Conservation (phyloP, 805 yeast genomes). For the Komagataella pseudopastoris region DNA sequence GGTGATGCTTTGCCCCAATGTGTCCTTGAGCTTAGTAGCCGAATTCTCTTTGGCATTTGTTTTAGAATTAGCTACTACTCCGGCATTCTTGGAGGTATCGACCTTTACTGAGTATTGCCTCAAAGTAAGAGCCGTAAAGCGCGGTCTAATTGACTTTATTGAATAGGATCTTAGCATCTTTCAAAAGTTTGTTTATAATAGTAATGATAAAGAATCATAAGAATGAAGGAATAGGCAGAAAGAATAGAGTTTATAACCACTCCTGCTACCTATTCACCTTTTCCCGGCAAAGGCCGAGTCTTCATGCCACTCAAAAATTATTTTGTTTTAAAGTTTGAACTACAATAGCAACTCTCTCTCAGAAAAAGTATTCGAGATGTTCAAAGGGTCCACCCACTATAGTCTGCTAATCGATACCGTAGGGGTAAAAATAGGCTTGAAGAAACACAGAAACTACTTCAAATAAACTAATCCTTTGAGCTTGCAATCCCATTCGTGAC, state of each 20-base stretch:
- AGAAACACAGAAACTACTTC: background rate
- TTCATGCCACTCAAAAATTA: background rate
- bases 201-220: too few species aligned
- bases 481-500: background rate
- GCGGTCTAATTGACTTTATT: background rate
- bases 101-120: background rate
- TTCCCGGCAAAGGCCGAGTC: background rate
- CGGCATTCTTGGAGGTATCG: background rate
- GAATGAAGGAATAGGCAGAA: background rate
- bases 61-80: background rate
- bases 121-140: background rate
- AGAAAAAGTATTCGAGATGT: background rate
- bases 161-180: background rate
- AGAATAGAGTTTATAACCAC: background rate
- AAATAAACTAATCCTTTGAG: background rate
- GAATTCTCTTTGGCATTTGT: background rate
- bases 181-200: too few species aligned
- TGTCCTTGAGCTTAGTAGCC: background rate
- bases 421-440: background rate
- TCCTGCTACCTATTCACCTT: background rate
- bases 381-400: background rate
- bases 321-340: background rate
- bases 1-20: background rate
- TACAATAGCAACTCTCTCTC: background rate
- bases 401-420: background rate